These are phyloP conservation scores for Stephania cephalantha DNA, from an alignment of 164 flowering plant genomes.

Conservation along the genomic window DNA sequence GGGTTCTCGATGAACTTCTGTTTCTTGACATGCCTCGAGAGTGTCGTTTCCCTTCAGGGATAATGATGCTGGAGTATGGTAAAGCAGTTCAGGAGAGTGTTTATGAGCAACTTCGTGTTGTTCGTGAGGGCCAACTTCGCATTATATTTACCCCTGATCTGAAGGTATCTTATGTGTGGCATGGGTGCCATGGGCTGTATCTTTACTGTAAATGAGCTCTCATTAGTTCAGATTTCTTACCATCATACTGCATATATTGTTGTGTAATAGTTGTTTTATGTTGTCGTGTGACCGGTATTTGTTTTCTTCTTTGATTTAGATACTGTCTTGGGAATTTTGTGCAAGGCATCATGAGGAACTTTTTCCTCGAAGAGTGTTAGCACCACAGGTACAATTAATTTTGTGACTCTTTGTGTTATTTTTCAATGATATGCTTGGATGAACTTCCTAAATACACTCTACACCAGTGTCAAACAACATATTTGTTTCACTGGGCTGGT, in stretches of 20 bases:
- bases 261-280: background rate
- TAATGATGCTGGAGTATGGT: conserved; percentile 85
- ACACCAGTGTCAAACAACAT: background rate
- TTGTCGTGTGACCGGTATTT: background rate
- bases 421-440: background rate
- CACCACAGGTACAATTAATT: conserved; percentile 66
- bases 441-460: background rate
- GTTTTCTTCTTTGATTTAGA: conserved; percentile 32
- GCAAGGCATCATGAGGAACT: conserved; percentile 95
- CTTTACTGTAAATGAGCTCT: background rate
- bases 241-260: background rate
- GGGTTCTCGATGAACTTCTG: conserved; percentile 88
- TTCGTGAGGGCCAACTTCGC: conserved; percentile 95
- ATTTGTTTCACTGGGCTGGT: background rate
- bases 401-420: conserved; percentile 1
- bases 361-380: conserved; percentile 76
- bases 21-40: conserved; percentile 88
- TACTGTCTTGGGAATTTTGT: conserved; percentile 95
- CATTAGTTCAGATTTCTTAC: background rate
- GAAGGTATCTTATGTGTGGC: conserved; percentile 42
- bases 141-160: conserved; percentile 73
- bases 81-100: conserved; percentile 97
- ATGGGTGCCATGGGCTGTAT: background rate
- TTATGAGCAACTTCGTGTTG: conserved; percentile 88
- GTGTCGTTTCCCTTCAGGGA: conserved; percentile 63